Base-by-base conservation (phyloP, 1,139 yeast genomes). In the Magnusiomyces ingens region DNA sequence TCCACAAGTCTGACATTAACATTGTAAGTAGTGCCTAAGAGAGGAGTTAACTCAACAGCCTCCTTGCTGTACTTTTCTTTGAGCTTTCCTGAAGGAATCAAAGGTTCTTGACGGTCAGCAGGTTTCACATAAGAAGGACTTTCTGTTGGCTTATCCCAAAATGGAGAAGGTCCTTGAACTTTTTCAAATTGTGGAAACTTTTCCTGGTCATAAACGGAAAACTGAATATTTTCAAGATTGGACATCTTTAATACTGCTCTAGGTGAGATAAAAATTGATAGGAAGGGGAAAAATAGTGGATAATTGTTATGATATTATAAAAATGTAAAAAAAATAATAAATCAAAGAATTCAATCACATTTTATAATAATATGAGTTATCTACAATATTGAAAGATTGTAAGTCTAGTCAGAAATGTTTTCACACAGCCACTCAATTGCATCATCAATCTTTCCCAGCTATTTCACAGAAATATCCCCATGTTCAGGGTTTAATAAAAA, bases 1-100 rank as follows among this genome's bases (percentile, higher is more conserved):
- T 75, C 76, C 47, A 70, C 66, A 51, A 83, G 70, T 54, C 75
- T 67, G 1, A 62, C 64, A 22, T 60, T 60, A 29, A 58, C 57
- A 12, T 6, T 35, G 56, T 61, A 64, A 52, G 64, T 68, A 15
- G 69, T 61, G 3, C 70, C 70, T 47, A 67, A 58, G 17, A 56
- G 57, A n/a, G 70, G 70, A 38, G 69, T 64, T 11, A 55, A 42
- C 41, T 66, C 70, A 17, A 54, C 21, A 2, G 45, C 56, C 51
- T 50, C 64, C 59, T 64, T 53, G 35, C 35, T 19, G 61, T 62
- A 66, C 51, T 53, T 59, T 37, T 58, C 63, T 42, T 61, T 63
- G 18, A 62, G 55, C 29, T 56, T 54, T 0, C 64, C 64, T 15
- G 62, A 50, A 41, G 54, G 52, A 26, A 54, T 50, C 43, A 57